Base-by-base conservation (phyloP, 306 rosid species). In the Quercus engelmannii region DNA sequence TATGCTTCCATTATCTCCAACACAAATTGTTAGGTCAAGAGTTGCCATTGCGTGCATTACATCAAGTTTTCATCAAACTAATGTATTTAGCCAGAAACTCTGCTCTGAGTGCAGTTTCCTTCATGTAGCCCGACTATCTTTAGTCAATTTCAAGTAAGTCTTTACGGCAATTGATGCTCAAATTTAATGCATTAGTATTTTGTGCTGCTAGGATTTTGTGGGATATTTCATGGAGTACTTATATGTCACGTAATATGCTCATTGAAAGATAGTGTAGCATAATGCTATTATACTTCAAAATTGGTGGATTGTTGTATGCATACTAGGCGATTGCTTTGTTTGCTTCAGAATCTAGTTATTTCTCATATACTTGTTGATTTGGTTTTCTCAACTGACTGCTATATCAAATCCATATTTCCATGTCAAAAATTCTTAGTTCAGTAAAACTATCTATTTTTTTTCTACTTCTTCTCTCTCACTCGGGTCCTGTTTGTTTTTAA, bases 61-160 rank as follows among this genome's bases (percentile, higher is more conserved):
- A 69, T 71, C 89, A 31, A 19, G 83, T 78, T 64, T 82, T 81
- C 63, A 57, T 80, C 79, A 78, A 79, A 82, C 85, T 38, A 19
- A 51, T 46, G 52, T 75, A 14, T 75, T 71, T 59, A 55, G 75
- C 73, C 85, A 49, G 59, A 85, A 83, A 69, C 87, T 59, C 55
- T 59, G 49, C 80, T 79, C 79, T 82, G 62, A 64, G 13, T 41
- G 86, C 51, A 75, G 71, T 82, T 77, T 83, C 74, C 82, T 83
- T 80, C 55, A 58, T 61, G 77, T 77, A 38, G 28, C 73, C 69
- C 90, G 83, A 13, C 93, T 89, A 70, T 78, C 79, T 13, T 78
- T 84, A 30, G 71, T 74, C 62, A 69, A 81, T 72, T 88, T 81
- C 88, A 86, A 84, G 98, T 91, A 85, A 88, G 97, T 88, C 55